Evolutionary conservation across 2,329 filamentous ascomycete genomes (phyloP).

Genomic region (Penicillium sp.): DNA sequence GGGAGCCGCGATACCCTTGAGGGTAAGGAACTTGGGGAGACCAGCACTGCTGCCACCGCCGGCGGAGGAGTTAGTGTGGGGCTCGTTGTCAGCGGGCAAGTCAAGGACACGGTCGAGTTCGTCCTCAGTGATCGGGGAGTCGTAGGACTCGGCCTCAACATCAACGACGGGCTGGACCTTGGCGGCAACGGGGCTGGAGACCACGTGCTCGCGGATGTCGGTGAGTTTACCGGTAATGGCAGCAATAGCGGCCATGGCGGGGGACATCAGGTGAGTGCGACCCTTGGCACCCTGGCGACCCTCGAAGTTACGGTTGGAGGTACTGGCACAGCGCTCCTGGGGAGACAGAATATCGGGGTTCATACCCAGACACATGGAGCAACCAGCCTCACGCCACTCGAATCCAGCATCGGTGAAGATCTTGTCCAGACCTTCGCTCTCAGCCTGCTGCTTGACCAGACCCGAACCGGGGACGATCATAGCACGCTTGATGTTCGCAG

Average conservation of each 20-base stretch:
- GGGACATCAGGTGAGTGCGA: slow-evolving; percentile 93
- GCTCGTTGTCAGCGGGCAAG: slow-evolving; percentile 61
- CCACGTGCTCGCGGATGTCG: slow-evolving; percentile 79
- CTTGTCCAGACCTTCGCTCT: slow-evolving; percentile 88
- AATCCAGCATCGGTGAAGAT: slow-evolving; percentile 91
- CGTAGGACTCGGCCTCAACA: slow-evolving; percentile 58
- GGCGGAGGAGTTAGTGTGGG: slow-evolving; percentile 62
- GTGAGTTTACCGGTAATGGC: slow-evolving; percentile 88
- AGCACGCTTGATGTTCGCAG: slow-evolving; percentile 84
- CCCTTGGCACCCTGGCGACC: slow-evolving; percentile 90
- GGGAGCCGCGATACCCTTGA: slow-evolving; percentile 85
- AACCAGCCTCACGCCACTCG: slow-evolving; percentile 97
- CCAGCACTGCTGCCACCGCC: slow-evolving; percentile 55
- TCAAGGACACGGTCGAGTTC: slow-evolving; percentile 66
- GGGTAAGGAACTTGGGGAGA: slow-evolving; percentile 78
- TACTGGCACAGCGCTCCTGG: slow-evolving; percentile 89
- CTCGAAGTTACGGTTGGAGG: slow-evolving; percentile 97
- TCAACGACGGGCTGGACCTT: slow-evolving; percentile 60
- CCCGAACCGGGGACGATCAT: slow-evolving; percentile 97
- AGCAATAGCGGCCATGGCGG: slow-evolving; percentile 91
- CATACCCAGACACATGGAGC: slow-evolving; percentile 99
- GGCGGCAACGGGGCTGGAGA: slow-evolving; percentile 44
- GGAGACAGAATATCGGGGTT: slow-evolving; percentile 96
- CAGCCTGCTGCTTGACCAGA: slow-evolving; percentile 87
- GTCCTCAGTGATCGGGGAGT: slow-evolving; percentile 61